Conservation (phyloP, 768 basidiomycete species). For the Tubosaeta sp. region DNA sequence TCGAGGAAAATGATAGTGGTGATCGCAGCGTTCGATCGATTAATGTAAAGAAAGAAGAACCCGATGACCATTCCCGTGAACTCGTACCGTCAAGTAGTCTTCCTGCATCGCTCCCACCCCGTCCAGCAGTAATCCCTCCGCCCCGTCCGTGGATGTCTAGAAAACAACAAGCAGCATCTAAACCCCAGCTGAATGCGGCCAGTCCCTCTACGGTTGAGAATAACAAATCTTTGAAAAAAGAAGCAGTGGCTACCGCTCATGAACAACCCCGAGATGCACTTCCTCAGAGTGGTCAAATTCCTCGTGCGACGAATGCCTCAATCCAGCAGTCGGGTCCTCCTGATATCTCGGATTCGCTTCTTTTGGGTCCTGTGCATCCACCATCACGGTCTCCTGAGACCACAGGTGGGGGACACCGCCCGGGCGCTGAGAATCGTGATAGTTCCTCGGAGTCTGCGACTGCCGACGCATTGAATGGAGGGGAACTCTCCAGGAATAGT, state of each 20-base stretch:
- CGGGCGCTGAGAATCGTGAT: background rate
- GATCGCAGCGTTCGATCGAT: conserved; percentile 25
- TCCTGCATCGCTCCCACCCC: conserved; percentile 11
- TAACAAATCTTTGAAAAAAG: background rate
- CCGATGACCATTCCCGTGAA: conserved; percentile 4
- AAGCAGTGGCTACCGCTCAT: background rate
- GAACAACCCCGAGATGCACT: background rate
- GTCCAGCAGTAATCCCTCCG: conserved; percentile 20
- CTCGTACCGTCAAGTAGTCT: background rate
- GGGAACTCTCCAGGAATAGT: conserved; percentile 10
- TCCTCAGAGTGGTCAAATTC: background rate
- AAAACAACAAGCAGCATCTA: conserved; percentile 3
- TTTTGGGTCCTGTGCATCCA: conserved; percentile 5
- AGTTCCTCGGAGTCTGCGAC: conserved; percentile 9
- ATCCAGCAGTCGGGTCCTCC: conserved; percentile 1
- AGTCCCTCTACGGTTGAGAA: background rate
- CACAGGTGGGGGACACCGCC: background rate
- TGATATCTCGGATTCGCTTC: conserved; percentile 9
- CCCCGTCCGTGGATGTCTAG: conserved; percentile 19
- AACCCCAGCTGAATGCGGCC: background rate
- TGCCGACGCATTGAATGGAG: conserved; percentile 1
- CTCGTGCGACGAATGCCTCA: conserved; percentile 10
- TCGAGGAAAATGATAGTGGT: conserved; percentile 25
- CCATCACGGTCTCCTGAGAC: conserved; percentile 5
- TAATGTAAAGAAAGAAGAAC: conserved; percentile 18